Conservation (phyloP, 2,329 filamentous ascomycete species). For the Neofusicoccum sp. region DNA sequence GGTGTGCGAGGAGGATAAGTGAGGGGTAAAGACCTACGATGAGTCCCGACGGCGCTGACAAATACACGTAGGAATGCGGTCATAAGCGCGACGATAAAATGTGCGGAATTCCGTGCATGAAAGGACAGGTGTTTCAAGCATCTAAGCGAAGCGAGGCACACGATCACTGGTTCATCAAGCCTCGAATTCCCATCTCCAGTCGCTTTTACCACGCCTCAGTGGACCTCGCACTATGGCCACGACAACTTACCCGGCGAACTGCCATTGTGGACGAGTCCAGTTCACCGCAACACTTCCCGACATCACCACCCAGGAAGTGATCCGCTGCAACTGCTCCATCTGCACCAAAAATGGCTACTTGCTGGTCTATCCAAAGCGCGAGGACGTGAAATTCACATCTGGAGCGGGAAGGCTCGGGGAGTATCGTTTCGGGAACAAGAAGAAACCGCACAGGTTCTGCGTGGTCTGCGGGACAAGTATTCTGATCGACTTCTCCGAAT, state of each 20-base stretch:
- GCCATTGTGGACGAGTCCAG: slow-evolving; percentile 54
- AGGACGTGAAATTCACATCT: slow-evolving; percentile 27
- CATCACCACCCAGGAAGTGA: slow-evolving; percentile 46
- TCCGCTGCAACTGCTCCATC: slow-evolving; percentile 52
- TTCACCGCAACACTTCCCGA: slow-evolving; percentile 51
- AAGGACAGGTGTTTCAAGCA: too few relatives aligned
- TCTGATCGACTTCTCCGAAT: neutral
- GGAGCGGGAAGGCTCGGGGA: slow-evolving; percentile 26
- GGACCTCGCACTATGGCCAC: neutral
- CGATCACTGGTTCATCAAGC: too few relatives aligned
- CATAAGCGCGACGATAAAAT: too few relatives aligned
- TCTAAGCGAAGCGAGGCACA: too few relatives aligned
- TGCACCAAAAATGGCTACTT: slow-evolving; percentile 50
- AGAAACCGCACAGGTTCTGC: slow-evolving; percentile 31
- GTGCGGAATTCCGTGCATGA: too few relatives aligned
- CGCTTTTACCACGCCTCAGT: too few relatives aligned
- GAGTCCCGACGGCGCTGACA: too few relatives aligned
- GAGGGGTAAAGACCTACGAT: too few relatives aligned
- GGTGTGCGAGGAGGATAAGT: too few relatives aligned
- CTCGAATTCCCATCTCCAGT: too few relatives aligned
- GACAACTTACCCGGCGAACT: slow-evolving; percentile 49
- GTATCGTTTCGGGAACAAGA: slow-evolving; percentile 29
- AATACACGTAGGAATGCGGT: too few relatives aligned
- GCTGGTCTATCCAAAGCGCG: slow-evolving; percentile 35
- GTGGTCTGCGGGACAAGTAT: slow-evolving; percentile 29